Evolutionary conservation across 2,329 filamentous ascomycete genomes (phyloP).

Genomic region (Ambrosiella beaveri): DNA sequence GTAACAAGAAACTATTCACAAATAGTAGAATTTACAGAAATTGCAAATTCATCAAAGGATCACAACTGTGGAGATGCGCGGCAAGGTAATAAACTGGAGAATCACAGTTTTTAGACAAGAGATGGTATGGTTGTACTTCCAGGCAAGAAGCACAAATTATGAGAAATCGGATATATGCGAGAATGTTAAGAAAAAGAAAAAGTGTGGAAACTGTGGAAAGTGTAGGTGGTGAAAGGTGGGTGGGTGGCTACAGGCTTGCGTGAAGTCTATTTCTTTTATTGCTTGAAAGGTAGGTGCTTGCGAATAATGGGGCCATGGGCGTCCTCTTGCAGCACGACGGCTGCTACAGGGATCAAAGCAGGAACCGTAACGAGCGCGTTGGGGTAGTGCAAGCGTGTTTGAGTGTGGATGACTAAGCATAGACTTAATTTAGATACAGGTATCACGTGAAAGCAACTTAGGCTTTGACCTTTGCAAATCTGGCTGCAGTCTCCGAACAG

Average conservation of each 20-base stretch:
- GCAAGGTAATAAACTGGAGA: background rate
- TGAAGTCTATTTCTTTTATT: background rate
- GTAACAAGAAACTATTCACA: too few species aligned
- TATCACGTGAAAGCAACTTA: background rate
- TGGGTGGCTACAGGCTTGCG: background rate
- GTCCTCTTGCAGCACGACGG: background rate
- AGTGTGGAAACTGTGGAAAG: background rate
- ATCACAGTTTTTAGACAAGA: background rate
- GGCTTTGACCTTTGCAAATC: too few species aligned
- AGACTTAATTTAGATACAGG: too few species aligned
- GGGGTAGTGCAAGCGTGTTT: background rate
- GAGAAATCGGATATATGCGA: background rate
- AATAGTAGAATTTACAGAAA: background rate
- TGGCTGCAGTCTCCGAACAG: too few species aligned
- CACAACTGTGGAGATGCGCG: background rate
- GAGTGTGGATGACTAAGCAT: background rate
- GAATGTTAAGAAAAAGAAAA: background rate
- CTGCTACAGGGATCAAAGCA: conserved; percentile 1
- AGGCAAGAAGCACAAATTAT: background rate
- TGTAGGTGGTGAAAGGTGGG: background rate
- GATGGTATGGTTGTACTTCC: background rate
- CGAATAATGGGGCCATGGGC: background rate
- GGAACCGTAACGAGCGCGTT: background rate
- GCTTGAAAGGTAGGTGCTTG: background rate
- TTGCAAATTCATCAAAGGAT: background rate